phyloP scores from a whole-genome alignment of 208 protist genomes.

The Leishmania major region DNA sequence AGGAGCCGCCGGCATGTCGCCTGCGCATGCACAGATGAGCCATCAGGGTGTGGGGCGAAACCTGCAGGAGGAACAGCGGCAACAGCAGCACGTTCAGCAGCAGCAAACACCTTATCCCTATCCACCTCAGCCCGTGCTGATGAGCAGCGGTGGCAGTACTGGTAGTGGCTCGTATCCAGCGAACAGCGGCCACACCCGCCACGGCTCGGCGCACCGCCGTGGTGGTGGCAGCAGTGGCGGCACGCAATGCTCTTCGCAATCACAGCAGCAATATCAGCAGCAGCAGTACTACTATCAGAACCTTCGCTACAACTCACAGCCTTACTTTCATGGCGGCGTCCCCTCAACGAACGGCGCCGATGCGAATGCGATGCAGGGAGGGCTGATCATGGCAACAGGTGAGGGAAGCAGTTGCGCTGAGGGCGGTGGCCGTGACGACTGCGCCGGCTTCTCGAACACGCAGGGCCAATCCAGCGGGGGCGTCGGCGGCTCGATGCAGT shows the following conservation, averaged over 20 bases:
- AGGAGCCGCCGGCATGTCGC: neutral
- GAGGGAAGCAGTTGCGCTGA: neutral
- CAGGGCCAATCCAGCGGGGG: neutral
- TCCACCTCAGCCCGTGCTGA: neutral
- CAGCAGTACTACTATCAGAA: conserved; percentile 2
- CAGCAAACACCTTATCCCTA: conserved; percentile 1
- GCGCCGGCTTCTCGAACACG: neutral
- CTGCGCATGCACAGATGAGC: neutral
- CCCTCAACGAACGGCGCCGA: neutral
- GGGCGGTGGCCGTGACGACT: neutral
- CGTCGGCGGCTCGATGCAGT: neutral
- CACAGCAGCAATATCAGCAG: conserved; percentile 6
- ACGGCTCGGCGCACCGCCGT: neutral
- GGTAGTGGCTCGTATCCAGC: neutral
- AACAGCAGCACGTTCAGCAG: conserved; percentile 12
- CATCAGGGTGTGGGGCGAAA: neutral
- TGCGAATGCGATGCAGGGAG: neutral
- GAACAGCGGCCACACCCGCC: neutral
- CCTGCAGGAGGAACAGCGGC: neutral
- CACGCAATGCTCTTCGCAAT: neutral
- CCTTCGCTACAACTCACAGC: neutral
- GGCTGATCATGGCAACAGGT: neutral
- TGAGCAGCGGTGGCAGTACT: neutral
- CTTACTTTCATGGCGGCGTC: neutral
- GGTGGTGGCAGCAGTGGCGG: neutral